Percentiles rank a stretch among this genome's conserved stretches.
Evolutionary conservation across 306 rosid species (phyloP).

Genomic region (Cucumis melo): DNA sequence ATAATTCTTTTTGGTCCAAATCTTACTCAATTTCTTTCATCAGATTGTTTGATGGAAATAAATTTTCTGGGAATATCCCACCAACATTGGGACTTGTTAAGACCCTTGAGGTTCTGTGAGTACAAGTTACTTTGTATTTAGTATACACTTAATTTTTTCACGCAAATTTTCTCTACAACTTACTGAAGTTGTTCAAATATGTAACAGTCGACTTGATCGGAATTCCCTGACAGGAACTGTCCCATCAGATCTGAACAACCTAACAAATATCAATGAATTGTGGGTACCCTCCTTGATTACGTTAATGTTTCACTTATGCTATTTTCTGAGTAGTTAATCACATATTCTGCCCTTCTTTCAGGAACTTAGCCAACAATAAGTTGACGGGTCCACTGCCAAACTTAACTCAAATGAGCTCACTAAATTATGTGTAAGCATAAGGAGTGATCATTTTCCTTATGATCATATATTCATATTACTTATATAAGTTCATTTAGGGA

Average conservation of each 20-base stretch:
- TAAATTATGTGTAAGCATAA: slow-evolving; percentile 62
- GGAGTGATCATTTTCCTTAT: slow-evolving; percentile 2
- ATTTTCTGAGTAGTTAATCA: neutral
- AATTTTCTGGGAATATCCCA: slow-evolving; percentile 49
- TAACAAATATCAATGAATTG: slow-evolving; percentile 56
- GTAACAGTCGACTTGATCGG: slow-evolving; percentile 86
- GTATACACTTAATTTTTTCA: neutral
- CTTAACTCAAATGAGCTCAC: slow-evolving; percentile 47
- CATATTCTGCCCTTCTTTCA: slow-evolving; percentile 21
- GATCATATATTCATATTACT: neutral
- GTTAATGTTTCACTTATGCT: neutral
- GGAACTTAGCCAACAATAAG: slow-evolving; percentile 57
- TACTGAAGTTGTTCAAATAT: slow-evolving; percentile 11
- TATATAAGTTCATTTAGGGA: neutral
- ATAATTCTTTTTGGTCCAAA: neutral
- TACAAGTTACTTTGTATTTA: slow-evolving; percentile 17
- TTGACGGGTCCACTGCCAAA: slow-evolving; percentile 62
- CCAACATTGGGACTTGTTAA: slow-evolving; percentile 55
- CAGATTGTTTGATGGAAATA: slow-evolving; percentile 80
- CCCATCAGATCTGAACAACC: slow-evolving; percentile 58
- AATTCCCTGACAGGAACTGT: slow-evolving; percentile 52
- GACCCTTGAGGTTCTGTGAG: slow-evolving; percentile 96
- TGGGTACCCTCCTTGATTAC: slow-evolving; percentile 26
- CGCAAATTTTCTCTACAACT: neutral
- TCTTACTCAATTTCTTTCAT: neutral